phyloP scores from a whole-genome alignment of 257 asterid species.

The Rubia yunnanensis region DNA sequence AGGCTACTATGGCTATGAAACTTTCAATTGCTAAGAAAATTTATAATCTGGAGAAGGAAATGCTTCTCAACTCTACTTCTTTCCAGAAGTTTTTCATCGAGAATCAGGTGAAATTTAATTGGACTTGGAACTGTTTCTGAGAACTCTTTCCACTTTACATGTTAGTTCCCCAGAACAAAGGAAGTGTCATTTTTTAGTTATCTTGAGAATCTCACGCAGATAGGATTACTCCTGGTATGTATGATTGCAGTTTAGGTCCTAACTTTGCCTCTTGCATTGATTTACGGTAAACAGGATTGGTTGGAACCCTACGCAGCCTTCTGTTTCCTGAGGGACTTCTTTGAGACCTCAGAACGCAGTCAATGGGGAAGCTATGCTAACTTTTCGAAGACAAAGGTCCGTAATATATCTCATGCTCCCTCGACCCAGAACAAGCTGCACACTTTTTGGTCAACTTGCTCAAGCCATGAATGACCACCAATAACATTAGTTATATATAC shows the following conservation, averaged over 20 bases:
- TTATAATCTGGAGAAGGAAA: constrained; percentile 65
- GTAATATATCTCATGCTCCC: no score
- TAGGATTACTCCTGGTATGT: background rate
- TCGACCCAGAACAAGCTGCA: no score
- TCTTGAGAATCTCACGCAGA: background rate
- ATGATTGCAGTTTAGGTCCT: background rate
- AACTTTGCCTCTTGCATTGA: background rate
- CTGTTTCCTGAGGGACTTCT: constrained; percentile 89
- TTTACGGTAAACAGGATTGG: constrained; percentile 63
- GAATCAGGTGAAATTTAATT: constrained; percentile 51
- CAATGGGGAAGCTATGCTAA: constrained; percentile 91
- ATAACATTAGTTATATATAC: no score
- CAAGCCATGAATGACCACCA: no score
- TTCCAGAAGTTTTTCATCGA: constrained; percentile 69
- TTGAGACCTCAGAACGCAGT: constrained; percentile 92
- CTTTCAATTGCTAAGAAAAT: constrained; percentile 83
- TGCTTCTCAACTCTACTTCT: constrained; percentile 46
- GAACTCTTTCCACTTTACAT: background rate
- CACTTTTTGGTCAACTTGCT: no score
- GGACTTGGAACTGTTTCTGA: background rate
- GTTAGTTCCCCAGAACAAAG: background rate
- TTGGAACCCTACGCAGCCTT: constrained; percentile 90
- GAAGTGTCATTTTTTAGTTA: background rate
- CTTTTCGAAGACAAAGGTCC: constrained; percentile 64
- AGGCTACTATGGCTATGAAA: constrained; percentile 76